Evolutionary conservation across 805 yeast genomes (phyloP).

Genomic region (Torulaspora microellipsoides): DNA sequence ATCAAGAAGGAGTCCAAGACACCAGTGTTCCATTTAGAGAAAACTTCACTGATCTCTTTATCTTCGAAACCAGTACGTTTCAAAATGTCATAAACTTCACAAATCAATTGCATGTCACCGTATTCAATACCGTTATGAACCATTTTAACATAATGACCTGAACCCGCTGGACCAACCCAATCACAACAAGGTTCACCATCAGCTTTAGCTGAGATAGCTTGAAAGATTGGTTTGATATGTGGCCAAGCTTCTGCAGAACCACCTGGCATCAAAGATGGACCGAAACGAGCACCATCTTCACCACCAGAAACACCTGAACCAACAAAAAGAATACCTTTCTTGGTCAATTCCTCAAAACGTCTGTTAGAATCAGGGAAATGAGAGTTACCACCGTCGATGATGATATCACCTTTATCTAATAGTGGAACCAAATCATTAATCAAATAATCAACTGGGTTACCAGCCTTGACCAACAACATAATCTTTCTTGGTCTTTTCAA

Average conservation of each 20-base stretch:
- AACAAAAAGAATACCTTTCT: constrained; percentile 84
- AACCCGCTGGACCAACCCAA: constrained; percentile 99
- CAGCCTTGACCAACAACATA: constrained; percentile 92
- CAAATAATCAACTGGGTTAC: constrained; percentile 88
- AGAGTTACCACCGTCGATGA: constrained; percentile 99
- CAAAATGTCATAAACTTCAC: constrained; percentile 95
- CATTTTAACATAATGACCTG: constrained; percentile 99
- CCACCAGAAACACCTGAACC: constrained; percentile 99
- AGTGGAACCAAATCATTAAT: constrained; percentile 83
- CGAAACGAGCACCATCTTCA: constrained; percentile 99
- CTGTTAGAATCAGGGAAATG: constrained; percentile 99
- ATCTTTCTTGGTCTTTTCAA: constrained; percentile 97
- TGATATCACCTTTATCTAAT: constrained; percentile 94
- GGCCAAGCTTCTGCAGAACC: constrained; percentile 99
- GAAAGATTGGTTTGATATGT: constrained; percentile 93
- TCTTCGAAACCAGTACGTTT: constrained; percentile 88
- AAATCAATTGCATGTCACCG: constrained; percentile 99
- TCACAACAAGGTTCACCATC: constrained; percentile 99
- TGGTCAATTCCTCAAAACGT: constrained; percentile 84
- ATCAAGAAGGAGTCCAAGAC: constrained; percentile 94
- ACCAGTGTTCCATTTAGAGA: constrained; percentile 92
- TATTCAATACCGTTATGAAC: constrained; percentile 99
- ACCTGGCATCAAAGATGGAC: constrained; percentile 99
- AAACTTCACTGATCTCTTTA: constrained; percentile 91
- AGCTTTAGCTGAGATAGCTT: constrained; percentile 89